Percentiles rank a stretch among this genome's conserved stretches.
phyloP scores from a whole-genome alignment of 108 stramenopile genomes.

The Seminavis robusta region DNA sequence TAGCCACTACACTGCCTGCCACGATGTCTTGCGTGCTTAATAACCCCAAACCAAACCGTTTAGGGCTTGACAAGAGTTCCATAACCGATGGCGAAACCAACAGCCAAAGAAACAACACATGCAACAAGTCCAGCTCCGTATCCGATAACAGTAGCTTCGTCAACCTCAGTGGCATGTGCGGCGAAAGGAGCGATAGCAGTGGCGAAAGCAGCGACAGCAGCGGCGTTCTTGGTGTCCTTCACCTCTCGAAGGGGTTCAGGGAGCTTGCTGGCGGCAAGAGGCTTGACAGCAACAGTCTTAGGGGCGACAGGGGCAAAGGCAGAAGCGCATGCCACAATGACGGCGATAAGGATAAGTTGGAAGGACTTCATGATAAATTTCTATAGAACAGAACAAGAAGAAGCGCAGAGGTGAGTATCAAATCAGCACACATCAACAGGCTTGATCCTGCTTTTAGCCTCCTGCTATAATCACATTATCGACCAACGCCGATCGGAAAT shows the following conservation, averaged over 20 bases:
- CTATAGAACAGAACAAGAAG: too few species aligned
- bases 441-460: too few species aligned
- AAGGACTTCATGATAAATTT: constrained; percentile 63
- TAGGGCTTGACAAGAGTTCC: constrained; percentile 89
- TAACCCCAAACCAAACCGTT: too few species aligned
- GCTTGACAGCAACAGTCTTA: constrained; percentile 36
- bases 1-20: too few species aligned
- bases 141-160: constrained; percentile 80
- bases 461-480: too few species aligned
- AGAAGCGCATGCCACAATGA: constrained; percentile 56
- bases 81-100: constrained; percentile 89
- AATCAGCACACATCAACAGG: too few species aligned
- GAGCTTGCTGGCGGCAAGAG: constrained; percentile 41
- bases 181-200: constrained; percentile 86
- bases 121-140: constrained; percentile 86
- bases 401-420: too few species aligned
- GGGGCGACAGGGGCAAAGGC: constrained; percentile 68
- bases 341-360: constrained; percentile 62
- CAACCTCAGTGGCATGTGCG: constrained; percentile 71
- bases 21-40: too few species aligned
- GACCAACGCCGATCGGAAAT: too few species aligned
- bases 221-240: constrained; percentile 56
- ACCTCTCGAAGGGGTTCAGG: constrained; percentile 44
- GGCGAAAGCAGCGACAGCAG: constrained; percentile 79
- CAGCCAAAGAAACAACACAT: constrained; percentile 82